Base-by-base conservation (phyloP, 2,329 filamentous ascomycete genomes). In the Cladophialophora psammophila region DNA sequence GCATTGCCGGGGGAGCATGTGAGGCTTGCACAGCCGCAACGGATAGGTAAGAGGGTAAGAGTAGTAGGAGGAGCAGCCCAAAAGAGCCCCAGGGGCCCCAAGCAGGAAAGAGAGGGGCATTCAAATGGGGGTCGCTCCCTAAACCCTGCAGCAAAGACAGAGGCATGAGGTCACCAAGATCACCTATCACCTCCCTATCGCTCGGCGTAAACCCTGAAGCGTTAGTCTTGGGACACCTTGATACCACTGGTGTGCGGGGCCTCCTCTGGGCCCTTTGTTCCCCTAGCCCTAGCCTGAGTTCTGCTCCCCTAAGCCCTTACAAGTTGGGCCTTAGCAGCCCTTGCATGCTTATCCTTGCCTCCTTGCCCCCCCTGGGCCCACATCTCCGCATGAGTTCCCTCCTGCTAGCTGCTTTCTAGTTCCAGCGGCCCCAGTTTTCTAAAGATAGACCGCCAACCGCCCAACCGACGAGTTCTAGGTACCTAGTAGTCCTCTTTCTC, bases 21-120 rank as follows among this genome's bases (percentile, higher is more conserved):
- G 48, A 55, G 53, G 62, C 63, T 62, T 65, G 66, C 66, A 68
- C 66, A 68, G 66, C 66, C 66, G 66, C 66, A 68, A 36, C 42
- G 34, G 20, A 26, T 20, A 35, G 45, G 45, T 61, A 60, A 60
- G 26, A 50, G 53, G 26, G 26, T 26, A 26, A 26, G 26, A 36
- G 57, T 36, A 50, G 26, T 26, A 26, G 3, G 26, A 36, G 57
- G 50, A 50, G 34, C 36, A 32, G 15, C 31, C 31, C 45, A 38
- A 58, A 40, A 57, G 56, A 34, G 34, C 26, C 26, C 26, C 26
- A 26, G 3, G 3, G 26, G 26, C 26, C 26, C 3, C 26, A 26
- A 63, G 56, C 36, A 35, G 61, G 38, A 48, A 57, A 53, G 32
- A 65, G 54, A 62, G 60, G 58, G 64, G 59, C 52, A 63, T 18